These are phyloP conservation scores for Phytophthora litchii DNA, from an alignment of 352 stramenopile species.

Conservation along the genomic window DNA sequence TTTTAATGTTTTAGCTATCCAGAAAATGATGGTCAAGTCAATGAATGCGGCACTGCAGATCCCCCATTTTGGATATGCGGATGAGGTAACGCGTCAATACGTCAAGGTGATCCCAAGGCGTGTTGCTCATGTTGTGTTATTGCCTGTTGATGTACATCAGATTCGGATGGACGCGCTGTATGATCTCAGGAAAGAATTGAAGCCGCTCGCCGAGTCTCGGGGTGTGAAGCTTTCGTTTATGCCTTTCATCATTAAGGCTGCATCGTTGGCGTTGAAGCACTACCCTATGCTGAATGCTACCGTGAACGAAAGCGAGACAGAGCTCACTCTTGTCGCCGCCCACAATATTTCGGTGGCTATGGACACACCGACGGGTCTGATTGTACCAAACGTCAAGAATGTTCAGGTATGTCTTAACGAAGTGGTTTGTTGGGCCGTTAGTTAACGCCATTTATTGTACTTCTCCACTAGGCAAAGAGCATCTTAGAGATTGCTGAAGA, in stretches of 20 bases:
- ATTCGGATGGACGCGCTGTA: slow-evolving; percentile 93
- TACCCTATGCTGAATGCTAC: slow-evolving; percentile 95
- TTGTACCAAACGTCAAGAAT: slow-evolving; percentile 97
- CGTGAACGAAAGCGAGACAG: slow-evolving; percentile 84
- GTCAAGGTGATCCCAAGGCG: neutral
- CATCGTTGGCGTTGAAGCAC: slow-evolving; percentile 92
- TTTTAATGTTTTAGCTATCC: slow-evolving; percentile 84
- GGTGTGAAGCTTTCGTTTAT: slow-evolving; percentile 95
- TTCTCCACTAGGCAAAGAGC: slow-evolving; percentile 61
- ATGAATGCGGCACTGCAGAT: slow-evolving; percentile 96
- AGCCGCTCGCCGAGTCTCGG: slow-evolving; percentile 77
- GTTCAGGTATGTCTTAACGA: slow-evolving; percentile 67
- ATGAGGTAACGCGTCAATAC: slow-evolving; percentile 81
- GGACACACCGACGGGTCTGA: slow-evolving; percentile 95
- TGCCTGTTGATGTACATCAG: slow-evolving; percentile 22
- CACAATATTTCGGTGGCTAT: slow-evolving; percentile 99
- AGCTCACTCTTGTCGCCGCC: slow-evolving; percentile 87
- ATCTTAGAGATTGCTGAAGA: slow-evolving; percentile 85
- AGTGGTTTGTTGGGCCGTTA: neutral
- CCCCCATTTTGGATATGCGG: slow-evolving; percentile 97
- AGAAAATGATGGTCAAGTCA: slow-evolving; percentile 98
- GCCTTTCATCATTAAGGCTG: slow-evolving; percentile 97
- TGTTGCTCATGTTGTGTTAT: slow-evolving; percentile 1
- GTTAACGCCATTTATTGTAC: slow-evolving; percentile 1
- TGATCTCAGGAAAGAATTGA: slow-evolving; percentile 87